phyloP scores from a whole-genome alignment of 108 stramenopile genomes.

The Epithemia pelagica region DNA sequence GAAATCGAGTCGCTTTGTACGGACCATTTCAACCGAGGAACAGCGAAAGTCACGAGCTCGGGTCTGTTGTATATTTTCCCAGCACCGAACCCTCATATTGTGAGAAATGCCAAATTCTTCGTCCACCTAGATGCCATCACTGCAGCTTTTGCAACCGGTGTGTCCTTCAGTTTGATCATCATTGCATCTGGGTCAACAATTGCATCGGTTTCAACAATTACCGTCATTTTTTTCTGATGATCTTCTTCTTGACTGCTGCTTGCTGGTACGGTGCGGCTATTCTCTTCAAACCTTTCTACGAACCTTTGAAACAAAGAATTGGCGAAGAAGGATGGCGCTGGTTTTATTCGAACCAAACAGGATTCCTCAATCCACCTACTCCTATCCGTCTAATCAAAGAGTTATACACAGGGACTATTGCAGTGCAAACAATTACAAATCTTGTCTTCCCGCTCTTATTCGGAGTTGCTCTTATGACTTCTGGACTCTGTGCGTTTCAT shows the following conservation, averaged over 20 bases:
- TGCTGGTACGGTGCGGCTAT: conserved; percentile 58
- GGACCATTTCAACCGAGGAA: background rate
- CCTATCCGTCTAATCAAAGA: conserved; percentile 29
- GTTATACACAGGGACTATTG: conserved; percentile 8
- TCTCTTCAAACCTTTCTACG: conserved; percentile 43
- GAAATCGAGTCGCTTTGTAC: conserved; percentile 19
- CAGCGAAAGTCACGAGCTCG: conserved; percentile 1
- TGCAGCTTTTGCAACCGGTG: conserved; percentile 64
- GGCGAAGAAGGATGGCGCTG: conserved; percentile 38
- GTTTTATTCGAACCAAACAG: conserved; percentile 41
- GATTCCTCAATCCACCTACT: conserved; percentile 55
- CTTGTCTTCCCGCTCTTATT: conserved; percentile 38
- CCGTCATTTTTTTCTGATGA: conserved; percentile 56
- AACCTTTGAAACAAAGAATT: conserved; percentile 31
- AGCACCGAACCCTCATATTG: conserved; percentile 36
- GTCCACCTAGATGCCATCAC: conserved; percentile 80
- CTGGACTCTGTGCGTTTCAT: conserved; percentile 30
- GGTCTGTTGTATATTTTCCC: conserved; percentile 26
- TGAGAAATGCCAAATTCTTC: conserved; percentile 38
- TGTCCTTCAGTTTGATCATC: conserved; percentile 89
- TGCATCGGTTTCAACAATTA: conserved; percentile 90
- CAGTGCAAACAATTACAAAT: conserved; percentile 19
- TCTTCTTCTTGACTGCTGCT: conserved; percentile 52
- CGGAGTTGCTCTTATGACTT: conserved; percentile 25
- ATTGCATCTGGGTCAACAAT: conserved; percentile 97